Base-by-base conservation (phyloP, 768 basidiomycete species). In the Tremella yokohamensis region DNA sequence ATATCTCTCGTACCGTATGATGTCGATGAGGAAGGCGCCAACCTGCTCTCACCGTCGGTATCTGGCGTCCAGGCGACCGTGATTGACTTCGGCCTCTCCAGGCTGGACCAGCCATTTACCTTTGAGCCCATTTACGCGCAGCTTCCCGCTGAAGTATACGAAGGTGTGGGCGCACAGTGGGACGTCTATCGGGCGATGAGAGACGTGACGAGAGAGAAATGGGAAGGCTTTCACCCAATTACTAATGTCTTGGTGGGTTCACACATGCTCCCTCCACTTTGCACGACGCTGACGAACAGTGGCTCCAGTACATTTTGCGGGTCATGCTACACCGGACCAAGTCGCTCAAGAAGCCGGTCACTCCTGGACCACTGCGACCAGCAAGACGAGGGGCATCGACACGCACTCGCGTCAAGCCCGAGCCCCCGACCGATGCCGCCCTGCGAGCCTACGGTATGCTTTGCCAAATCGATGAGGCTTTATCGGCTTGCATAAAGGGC, bases 151-250 rank as follows among this genome's bases (percentile, higher is more conserved):
- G 90, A 90, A 65, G 82, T 92, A 20, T 97, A 97, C 67, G 87
- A 90, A 78, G 94, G 94, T 26, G 84, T 89, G 79, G 94, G 90
- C 85, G 68, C 69, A 68, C 96, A 98, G 75, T 97, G 90, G 75
- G 91, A 97, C 70, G 81, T 97, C 3, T 99, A 99, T 70, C 84
- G 94, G 42, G 83, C 86, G 78, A 97, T 98, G 90, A 80, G 81
- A 49, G 78, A 79, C 26, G 78, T 84, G 61, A 84, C 83, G 47
- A 78, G 80, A 8, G 49, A 25, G 12, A 73, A 80, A 40, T 99
- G 96, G 96, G 82, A 83, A 63, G 81, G 76, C 9, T 96, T 85
- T 73, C 81, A 84, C 56, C 90, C 90, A 1, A 76, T 87, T 16
- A 92, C 90, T 9, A 98, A 97, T 72, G 84, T 96, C 38, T 84